A percentile compares a stretch with the other conserved stretches of the same genome.
These are phyloP conservation scores for Solioccasus polychromus DNA, from an alignment of 768 basidiomycete genomes.

Conservation along the genomic window DNA sequence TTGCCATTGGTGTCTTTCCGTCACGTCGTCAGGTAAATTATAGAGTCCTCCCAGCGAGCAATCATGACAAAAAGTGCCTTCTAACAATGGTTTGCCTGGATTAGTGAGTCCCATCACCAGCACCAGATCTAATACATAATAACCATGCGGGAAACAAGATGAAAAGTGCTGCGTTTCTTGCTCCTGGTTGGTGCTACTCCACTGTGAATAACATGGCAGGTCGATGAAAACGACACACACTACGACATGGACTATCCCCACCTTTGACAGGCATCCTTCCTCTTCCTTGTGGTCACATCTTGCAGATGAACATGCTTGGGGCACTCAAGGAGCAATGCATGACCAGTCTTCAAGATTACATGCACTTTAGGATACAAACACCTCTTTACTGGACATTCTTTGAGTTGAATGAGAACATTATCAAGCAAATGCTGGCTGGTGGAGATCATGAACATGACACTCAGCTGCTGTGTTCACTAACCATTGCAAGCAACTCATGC, in stretches of 20 bases:
- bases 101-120: too few relatives aligned
- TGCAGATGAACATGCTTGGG: neutral
- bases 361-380: neutral
- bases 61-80: too few relatives aligned
- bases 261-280: neutral
- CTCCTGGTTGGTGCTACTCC: too few relatives aligned
- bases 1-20: too few relatives aligned
- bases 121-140: too few relatives aligned
- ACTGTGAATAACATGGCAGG: too few relatives aligned
- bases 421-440: neutral
- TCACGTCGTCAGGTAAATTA: too few relatives aligned
- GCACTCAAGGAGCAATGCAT: neutral
- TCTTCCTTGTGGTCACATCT: constrained; percentile 1
- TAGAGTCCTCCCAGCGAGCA: too few relatives aligned
- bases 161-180: too few relatives aligned
- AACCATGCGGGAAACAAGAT: too few relatives aligned
- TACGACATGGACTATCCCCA: neutral
- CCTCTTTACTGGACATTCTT: neutral
- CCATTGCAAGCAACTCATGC: neutral
- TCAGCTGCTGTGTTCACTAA: neutral
- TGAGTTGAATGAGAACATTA: neutral
- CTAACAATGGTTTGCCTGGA: too few relatives aligned
- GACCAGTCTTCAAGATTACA: neutral
- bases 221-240: too few relatives aligned
- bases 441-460: neutral